Base-by-base conservation (phyloP, 2,329 filamentous ascomycete species). In the Cladosporium sp. region DNA sequence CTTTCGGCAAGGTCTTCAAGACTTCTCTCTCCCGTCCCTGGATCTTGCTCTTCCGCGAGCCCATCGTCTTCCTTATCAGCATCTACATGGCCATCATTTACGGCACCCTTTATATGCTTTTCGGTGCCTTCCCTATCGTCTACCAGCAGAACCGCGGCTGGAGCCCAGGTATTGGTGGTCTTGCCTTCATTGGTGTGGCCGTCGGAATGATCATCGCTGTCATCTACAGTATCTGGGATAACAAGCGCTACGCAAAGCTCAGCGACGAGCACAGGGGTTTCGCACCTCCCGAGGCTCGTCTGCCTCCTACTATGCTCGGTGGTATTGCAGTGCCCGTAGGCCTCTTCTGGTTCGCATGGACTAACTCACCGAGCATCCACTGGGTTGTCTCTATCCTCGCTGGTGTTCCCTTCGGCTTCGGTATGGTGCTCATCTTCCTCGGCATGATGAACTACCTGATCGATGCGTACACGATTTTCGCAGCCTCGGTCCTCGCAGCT, bases 381-480 rank as follows among this genome's bases (percentile, higher is more conserved):
- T 89, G 83, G 82, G 79, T 84, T 51, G 84, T 76, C 0, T 80
- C 78, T 26, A 82, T 86, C 34, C 77, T 81, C 8, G 83, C 80
- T 26, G 79, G 80, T 2, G 80, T 82, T 8, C 84, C 84, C 0
- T 86, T 86, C 71, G 84, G 85, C 5, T 85, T 85, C 67, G 84
- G 84, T 48, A 84, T 89, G 71, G 86, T 90, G 1, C 76, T 89
- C 32, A 86, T 91, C 39, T 91, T 91, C 79, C 77, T 91, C n/a
- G 81, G 82, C 5, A 77, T 88, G 54, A 83, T 87, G 73, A 89
- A 87, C 77, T 91, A 91, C 76, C 82, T 91, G 14, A 85, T 91
- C 67, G 89, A 91, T 72, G 79, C 86, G 6, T 88, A 92, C 76
- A 88, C 89, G 60, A 89, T 93, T 70, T 94, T 89, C 68, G 91